A percentile compares a stretch with the other conserved stretches of the same genome.
Evolutionary conservation across 495 filamentous ascomycete genomes (phyloP).

Genomic region (Aspergillus cavernicola): DNA sequence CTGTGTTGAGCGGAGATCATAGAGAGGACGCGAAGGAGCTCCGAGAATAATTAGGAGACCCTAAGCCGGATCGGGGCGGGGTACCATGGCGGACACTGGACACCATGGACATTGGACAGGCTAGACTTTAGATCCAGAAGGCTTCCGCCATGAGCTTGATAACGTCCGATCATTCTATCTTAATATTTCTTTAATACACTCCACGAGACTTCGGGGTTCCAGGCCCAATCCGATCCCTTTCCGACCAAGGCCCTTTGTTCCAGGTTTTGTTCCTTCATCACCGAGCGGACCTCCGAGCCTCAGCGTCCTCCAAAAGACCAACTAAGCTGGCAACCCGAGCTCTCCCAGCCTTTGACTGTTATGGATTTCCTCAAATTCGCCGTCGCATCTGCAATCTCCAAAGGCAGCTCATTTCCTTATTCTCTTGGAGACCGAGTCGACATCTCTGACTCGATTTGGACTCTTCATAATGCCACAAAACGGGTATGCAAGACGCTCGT

Average conservation of each 20-base stretch:
- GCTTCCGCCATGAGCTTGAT: too few species aligned
- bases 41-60: neutral
- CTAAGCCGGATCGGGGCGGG: slow-evolving; percentile 27
- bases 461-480: slow-evolving; percentile 85
- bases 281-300: neutral
- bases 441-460: slow-evolving; percentile 86
- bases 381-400: slow-evolving; percentile 92
- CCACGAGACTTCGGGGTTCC: too few species aligned
- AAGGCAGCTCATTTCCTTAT: slow-evolving; percentile 88
- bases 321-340: slow-evolving; percentile 12
- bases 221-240: too few species aligned
- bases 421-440: slow-evolving; percentile 88
- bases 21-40: neutral
- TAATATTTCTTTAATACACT: too few species aligned
- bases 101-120: too few species aligned
- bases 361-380: slow-evolving; percentile 99
- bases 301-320: slow-evolving; percentile 13
- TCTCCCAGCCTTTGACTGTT: slow-evolving; percentile 6
- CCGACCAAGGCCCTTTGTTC: too few species aligned
- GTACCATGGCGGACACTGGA: too few species aligned
- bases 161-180: too few species aligned
- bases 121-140: too few species aligned
- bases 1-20: neutral
- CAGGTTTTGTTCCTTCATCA: too few species aligned
- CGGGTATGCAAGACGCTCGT: slow-evolving; percentile 56